These are phyloP conservation scores for Talaromyces wortmannii DNA, from an alignment of 495 filamentous ascomycete genomes.

Conservation along the genomic window DNA sequence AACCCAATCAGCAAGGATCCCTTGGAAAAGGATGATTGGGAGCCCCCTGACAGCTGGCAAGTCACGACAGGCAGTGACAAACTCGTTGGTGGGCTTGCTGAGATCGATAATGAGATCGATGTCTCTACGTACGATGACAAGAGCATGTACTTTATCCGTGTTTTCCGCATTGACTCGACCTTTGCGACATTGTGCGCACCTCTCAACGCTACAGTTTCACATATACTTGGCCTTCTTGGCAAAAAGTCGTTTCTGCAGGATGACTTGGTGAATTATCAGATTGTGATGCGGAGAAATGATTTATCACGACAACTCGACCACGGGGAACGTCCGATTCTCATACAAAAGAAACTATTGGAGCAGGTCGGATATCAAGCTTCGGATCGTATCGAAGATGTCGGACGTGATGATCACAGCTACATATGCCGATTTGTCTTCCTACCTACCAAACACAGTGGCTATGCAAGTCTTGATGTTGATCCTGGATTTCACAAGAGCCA, in stretches of 20 bases:
- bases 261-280: conserved; percentile 85
- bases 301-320: conserved; percentile 73
- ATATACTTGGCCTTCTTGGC: conserved; percentile 76
- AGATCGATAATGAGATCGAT: conserved; percentile 47
- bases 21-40: conserved; percentile 52
- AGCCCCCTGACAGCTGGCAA: conserved; percentile 90
- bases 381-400: conserved; percentile 87
- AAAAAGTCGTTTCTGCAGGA: conserved; percentile 90
- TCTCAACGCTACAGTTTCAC: conserved; percentile 74
- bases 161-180: conserved; percentile 88
- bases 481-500: conserved; percentile 72
- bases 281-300: conserved; percentile 89
- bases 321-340: conserved; percentile 76
- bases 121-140: conserved; percentile 34
- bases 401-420: conserved; percentile 97
- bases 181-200: conserved; percentile 83
- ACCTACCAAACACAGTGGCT: conserved; percentile 76
- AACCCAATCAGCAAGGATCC: conserved; percentile 17
- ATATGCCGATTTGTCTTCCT: conserved; percentile 93
- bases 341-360: conserved; percentile 88
- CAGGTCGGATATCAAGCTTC: conserved; percentile 86
- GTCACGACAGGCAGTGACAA: conserved; percentile 67
- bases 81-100: conserved; percentile 46
- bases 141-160: conserved; percentile 79
- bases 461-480: conserved; percentile 63